Evolutionary conservation across 208 protist species (phyloP), one percentile per base, ranked within the genome.

Genomic region (Vickermania ingenoplastis): DNA sequence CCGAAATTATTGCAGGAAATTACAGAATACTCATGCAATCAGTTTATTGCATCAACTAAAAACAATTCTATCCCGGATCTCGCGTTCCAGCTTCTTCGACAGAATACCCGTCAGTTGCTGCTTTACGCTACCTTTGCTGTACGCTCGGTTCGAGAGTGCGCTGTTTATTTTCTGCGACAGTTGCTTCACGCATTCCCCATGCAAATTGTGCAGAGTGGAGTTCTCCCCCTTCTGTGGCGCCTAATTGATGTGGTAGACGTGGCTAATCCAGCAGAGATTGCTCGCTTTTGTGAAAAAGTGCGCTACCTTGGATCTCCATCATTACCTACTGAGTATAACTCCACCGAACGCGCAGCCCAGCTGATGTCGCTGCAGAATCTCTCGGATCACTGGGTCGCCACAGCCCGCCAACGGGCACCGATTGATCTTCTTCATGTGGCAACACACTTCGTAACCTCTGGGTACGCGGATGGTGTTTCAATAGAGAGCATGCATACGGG

Each of bases 181-280:
- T 72, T 93, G 55, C 61, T 87, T 25, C 31, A 63, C 45, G 61
- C 54, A 41, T 86, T 93, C 51, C 80, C 86, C 3, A 69, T 64
- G 52, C 77, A 77, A 66, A 64, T 72, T 27, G 67, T 68, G n/a
- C 69, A 75, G 68, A 72, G 71, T 23, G 67, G 63, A 51, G 73
- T 66, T 25, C 75, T 93, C 57, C 82, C 79, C 62, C 73, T 90
- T 36, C 65, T 93, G 65, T 93, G 86, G 86, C 63, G 63, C 11
- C 62, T 89, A 26, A 71, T 90, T 22, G 78, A 89, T 69, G 55
- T 89, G 41, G 61, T 89, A 14, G 75, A 88, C 41, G 41, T 26
- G 14, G 82, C 80, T 48, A 73, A 62, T 30, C 65, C 71, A 13
- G 58, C 67, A 5, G 71, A 89, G 21, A 61, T 90, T 51, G 82